Base-by-base conservation (phyloP, 441 rosid genomes). In the Metrosideros polymorpha region DNA sequence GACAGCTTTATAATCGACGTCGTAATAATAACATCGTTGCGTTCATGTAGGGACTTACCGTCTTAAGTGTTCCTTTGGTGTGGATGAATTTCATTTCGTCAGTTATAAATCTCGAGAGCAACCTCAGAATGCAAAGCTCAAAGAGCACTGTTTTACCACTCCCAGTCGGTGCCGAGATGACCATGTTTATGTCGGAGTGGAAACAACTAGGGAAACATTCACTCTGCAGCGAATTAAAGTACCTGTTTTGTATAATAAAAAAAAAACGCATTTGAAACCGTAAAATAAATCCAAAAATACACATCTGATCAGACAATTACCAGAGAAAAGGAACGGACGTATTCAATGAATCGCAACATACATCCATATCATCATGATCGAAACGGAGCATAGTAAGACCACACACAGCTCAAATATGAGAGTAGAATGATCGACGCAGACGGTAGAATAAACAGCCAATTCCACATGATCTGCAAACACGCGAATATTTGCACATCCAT, bases 121-220 rank as follows among this genome's bases (percentile, higher is more conserved):
- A 98, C 94, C 98, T 95, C 91, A 96, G 86, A 86, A 96, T 93
- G 91, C 98, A 94, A 27, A 96, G 96, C 91, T 98, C 99, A 84
- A 98, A 98, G 84, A 98, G 98, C 27, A 94, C 98, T 3, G 99
- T 96, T 91, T 98, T 96, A 84, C 99, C 99, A 88, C 99, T 98
- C 84, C 99, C 99, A 82, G 99, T 96, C 9, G 99, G 99, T 24
- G 99, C 99, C 8, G 99, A 96, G 82, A 98, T 89, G 79, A 96
- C 98, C 99, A 98, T 98, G 92, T 94, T 96, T 88, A 92, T 89
- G 87, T 96, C 98, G 35, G 98, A 95, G 57, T 93, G 92, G 89
- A 93, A 98, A 88, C 99, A 98, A 18, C 91, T 88, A 42, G 98
- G 97, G 89, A 95, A 98, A 83, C 99, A 98, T 90, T 98, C 99